These are phyloP conservation scores for Saturnispora halmiae DNA, from an alignment of 805 yeast genomes.

Conservation along the genomic window DNA sequence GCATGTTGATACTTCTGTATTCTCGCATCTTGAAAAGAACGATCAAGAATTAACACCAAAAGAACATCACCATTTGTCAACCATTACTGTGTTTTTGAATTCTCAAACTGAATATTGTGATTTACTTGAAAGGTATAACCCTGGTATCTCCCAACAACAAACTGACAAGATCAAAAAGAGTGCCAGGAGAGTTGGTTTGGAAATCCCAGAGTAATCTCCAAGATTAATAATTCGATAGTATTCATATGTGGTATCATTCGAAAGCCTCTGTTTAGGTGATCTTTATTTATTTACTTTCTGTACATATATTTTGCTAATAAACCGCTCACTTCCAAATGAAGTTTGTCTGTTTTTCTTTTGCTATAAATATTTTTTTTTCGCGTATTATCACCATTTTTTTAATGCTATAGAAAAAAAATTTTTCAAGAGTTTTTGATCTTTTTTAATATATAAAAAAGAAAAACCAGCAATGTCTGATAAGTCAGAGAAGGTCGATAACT, in stretches of 20 bases:
- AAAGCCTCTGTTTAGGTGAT: neutral
- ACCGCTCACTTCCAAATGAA: no score
- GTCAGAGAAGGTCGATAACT: conserved; percentile 38
- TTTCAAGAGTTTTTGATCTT: neutral
- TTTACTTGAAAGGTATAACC: conserved; percentile 76
- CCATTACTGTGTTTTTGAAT: conserved; percentile 51
- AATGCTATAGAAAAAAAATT: neutral
- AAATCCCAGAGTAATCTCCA: conserved; percentile 45
- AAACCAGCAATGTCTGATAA: conserved; percentile 8
- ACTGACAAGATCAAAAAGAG: conserved; percentile 69
- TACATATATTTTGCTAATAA: no score
- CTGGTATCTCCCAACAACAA: conserved; percentile 70
- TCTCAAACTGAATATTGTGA: conserved; percentile 73
- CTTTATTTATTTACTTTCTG: no score
- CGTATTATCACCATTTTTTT: neutral
- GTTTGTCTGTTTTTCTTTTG: no score
- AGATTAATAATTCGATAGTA: neutral
- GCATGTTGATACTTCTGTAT: conserved; percentile 18
- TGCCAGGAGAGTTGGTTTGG: conserved; percentile 84
- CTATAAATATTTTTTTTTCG: no score
- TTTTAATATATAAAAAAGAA: neutral
- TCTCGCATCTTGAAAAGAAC: conserved; percentile 24
- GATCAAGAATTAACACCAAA: conserved; percentile 14
- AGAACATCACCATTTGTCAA: conserved; percentile 38
- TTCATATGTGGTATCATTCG: conserved; percentile 4